phyloP scores from a whole-genome alignment of 2,329 filamentous ascomycete species.

The Chalaropsis ovoidea region DNA sequence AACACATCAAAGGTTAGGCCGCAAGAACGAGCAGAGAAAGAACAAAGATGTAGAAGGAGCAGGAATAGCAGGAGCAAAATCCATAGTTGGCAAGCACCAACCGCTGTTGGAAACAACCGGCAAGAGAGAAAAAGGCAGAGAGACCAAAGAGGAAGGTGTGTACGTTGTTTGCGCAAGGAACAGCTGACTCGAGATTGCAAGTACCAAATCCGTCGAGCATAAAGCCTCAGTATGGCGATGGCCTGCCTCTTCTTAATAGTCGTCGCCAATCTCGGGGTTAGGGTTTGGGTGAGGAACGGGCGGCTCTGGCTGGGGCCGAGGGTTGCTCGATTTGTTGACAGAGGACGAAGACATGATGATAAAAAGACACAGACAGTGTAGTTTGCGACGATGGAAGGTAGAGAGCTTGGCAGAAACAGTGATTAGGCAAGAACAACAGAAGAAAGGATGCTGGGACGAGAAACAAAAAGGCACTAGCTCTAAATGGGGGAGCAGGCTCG shows the following conservation, averaged over 20 bases:
- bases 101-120: no score
- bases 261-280: slow-evolving; percentile 19
- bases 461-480: background rate
- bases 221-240: background rate
- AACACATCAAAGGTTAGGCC: background rate
- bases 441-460: background rate
- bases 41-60: no score
- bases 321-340: slow-evolving; percentile 27
- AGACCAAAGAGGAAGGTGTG: background rate
- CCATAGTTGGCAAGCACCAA: background rate
- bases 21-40: background rate
- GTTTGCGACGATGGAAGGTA: background rate
- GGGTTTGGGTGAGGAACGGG: slow-evolving; percentile 31
- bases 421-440: background rate
- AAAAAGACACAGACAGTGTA: background rate
- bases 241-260: background rate
- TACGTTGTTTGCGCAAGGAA: background rate
- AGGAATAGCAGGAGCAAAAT: background rate
- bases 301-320: slow-evolving; percentile 30
- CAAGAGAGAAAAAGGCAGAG: background rate
- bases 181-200: background rate
- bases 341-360: background rate
- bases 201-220: background rate
- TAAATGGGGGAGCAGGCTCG: background rate
- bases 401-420: background rate